Evolutionary conservation across 2,329 filamentous ascomycete species (phyloP).

Genomic region (Myriosclerotinia duriaeana): DNA sequence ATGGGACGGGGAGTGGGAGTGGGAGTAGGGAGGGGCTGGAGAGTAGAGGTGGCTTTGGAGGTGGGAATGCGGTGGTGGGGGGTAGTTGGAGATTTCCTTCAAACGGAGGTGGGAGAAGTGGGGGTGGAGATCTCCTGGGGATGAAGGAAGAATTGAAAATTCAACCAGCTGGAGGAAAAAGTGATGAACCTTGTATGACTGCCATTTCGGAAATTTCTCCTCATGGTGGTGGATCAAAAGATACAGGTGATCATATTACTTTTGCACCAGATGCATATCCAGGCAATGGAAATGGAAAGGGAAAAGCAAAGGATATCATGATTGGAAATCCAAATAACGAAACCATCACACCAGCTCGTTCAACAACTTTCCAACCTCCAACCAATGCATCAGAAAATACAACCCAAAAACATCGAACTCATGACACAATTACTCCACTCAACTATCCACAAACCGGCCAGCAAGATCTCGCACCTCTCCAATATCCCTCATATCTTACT

Average conservation of each 20-base stretch:
- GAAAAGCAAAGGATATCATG: neutral
- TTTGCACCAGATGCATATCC: conserved; percentile 1
- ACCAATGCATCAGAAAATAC: neutral
- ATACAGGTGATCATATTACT: conserved; percentile 14
- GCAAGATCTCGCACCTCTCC: conserved; percentile 23
- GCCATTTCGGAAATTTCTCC: conserved; percentile 8
- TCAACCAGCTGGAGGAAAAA: neutral
- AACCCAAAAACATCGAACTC: neutral
- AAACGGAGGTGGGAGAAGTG: neutral
- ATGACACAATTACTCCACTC: neutral
- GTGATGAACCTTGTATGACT: conserved; percentile 1
- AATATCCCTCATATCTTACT: conserved; percentile 35
- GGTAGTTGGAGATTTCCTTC: neutral
- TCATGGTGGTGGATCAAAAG: neutral
- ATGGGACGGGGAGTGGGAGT: neutral
- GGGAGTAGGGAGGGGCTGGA: neutral
- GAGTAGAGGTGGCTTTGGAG: neutral
- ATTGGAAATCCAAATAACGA: neutral
- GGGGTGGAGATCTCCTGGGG: neutral
- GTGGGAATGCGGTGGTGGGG: neutral
- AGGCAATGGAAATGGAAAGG: neutral
- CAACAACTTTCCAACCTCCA: neutral
- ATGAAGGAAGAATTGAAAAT: neutral
- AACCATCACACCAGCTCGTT: neutral
- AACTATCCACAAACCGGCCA: neutral